Evolutionary conservation across 1,139 yeast genomes (phyloP), one percentile per base, ranked within the genome.

Genomic region (Meyerozyma elateridarum): DNA sequence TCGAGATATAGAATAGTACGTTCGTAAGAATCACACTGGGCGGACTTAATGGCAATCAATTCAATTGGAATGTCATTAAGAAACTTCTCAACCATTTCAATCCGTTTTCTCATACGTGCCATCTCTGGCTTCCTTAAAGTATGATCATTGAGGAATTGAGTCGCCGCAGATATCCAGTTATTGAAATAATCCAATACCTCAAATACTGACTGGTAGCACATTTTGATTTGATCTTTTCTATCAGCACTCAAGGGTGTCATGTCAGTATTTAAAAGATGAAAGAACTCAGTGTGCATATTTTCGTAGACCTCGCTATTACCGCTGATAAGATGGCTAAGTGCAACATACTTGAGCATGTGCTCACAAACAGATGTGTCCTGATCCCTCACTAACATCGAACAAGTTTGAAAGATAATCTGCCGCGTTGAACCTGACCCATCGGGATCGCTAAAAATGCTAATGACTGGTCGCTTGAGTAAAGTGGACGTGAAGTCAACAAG

Each of bases 1-100:
- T 93, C 99, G 51, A 87, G 65, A 51, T 87, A 87, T 37, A 89
- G 64, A n/a, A 91, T 78, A 0, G 97, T 87, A 33, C 97, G 68
- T 39, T 94, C 96, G 48, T 78, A 87, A 0, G 95, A 80, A 34
- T 79, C 84, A 42, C 95, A 85, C 42, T 85, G 88, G 2, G 87
- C 73, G 0, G 97, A 83, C 34, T 91, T 70, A 25, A 70, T 64
- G 0, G 96, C 96, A 47, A 93, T 66, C 15, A 83, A 52, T 29
- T 76, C 77, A 25, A 80, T 76, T 0, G 95, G 85, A 12, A 89
- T 73, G 4, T 57, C 52, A 2, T 54, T 56, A 21, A 84, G 48
- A 36, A 87, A 74, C 1, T 41, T 43, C 31, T 74, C 75, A 4
- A 68, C 68, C 16, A 49, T 45, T 13, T 46, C 44, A 5, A 71